Conservation (phyloP, 2,329 filamentous ascomycete genomes). For the Sporothrix phasma region DNA sequence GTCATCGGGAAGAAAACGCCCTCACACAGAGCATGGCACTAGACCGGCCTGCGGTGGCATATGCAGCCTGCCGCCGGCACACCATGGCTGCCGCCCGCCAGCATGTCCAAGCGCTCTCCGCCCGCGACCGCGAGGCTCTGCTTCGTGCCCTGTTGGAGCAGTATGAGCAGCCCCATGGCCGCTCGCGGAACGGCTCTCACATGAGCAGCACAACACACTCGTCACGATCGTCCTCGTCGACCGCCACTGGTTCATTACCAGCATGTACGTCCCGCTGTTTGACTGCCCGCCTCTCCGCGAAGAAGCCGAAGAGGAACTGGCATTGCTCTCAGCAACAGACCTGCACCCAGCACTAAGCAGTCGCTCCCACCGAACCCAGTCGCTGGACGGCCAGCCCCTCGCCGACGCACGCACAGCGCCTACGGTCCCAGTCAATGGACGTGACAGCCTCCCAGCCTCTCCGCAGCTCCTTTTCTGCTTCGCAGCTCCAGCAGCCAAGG, state of each 20-base stretch:
- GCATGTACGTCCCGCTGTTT: neutral
- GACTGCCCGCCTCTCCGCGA: constrained; percentile 10
- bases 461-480: neutral
- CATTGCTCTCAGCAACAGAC: neutral
- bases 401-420: neutral
- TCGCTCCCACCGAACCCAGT: constrained; percentile 22
- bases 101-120: constrained; percentile 26
- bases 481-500: neutral
- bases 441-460: neutral
- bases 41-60: neutral
- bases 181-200: neutral
- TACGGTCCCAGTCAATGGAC: constrained; percentile 1
- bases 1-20: neutral
- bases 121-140: constrained; percentile 26
- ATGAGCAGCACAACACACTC: neutral
- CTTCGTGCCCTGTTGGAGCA: constrained; percentile 27
- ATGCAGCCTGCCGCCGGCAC: constrained; percentile 14
- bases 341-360: constrained; percentile 31
- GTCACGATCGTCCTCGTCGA: neutral
- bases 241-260: neutral
- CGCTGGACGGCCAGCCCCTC: neutral
- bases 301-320: neutral
- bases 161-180: constrained; percentile 15
- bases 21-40: neutral
- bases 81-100: constrained; percentile 25